These are phyloP conservation scores for Plasmodium vivax DNA, from an alignment of 169 alveolate species.

Conservation along the genomic window DNA sequence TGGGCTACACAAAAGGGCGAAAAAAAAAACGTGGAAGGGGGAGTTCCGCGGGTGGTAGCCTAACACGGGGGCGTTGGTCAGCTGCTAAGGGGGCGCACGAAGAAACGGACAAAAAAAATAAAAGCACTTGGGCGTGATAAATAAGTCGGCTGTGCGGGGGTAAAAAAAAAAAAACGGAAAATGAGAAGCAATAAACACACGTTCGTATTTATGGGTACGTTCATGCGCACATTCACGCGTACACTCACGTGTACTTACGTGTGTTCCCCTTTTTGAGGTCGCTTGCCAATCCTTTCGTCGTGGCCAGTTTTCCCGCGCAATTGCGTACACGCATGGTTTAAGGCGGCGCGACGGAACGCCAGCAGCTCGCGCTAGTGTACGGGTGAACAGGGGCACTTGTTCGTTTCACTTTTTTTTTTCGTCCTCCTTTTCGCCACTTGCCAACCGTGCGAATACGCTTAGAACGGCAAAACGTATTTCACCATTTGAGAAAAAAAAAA, in stretches of 20 bases:
- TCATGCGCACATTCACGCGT: not conserved
- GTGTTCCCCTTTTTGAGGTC: not conserved
- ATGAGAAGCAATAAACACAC: not conserved
- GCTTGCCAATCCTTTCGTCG: not conserved
- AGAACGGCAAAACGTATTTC: not conserved
- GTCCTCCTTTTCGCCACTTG: not conserved
- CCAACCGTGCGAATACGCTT: not conserved
- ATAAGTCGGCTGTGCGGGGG: not conserved
- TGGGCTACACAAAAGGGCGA: not conserved
- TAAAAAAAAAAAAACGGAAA: constrained; percentile 1
- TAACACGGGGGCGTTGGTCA: not conserved
- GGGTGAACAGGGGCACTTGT: not conserved
- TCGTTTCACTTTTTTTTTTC: not conserved
- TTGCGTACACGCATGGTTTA: not conserved
- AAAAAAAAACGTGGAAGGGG: not conserved
- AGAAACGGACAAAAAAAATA: not conserved
- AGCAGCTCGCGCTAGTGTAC: not conserved
- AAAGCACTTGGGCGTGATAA: not conserved
- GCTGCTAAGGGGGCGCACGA: not conserved
- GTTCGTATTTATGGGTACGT: not conserved
- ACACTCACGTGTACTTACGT: not conserved
- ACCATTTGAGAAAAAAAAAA: not conserved
- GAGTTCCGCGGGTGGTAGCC: too few relatives aligned
- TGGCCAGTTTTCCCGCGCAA: not conserved
- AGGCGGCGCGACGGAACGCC: not conserved